A percentile compares a stretch with the other conserved stretches of the same genome.
These are phyloP conservation scores for Ilex aquifolium DNA, from an alignment of 257 asterid species.

Conservation along the genomic window DNA sequence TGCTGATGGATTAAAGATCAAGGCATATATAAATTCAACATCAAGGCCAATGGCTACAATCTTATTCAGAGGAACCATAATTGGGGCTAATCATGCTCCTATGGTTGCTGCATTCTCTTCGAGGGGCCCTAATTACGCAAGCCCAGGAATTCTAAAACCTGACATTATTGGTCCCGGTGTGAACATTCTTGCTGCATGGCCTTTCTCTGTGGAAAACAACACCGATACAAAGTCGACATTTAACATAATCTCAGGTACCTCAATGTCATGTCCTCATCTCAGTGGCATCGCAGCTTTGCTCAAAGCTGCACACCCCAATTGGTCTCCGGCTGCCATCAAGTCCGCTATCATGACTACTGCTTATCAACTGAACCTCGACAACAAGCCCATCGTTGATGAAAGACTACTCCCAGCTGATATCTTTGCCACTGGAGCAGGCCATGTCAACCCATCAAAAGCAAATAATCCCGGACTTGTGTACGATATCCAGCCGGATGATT, in stretches of 20 bases:
- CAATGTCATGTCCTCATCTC: constrained; percentile 33
- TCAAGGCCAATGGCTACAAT: constrained; percentile 21
- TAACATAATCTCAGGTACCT: constrained; percentile 32
- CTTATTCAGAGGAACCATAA: constrained; percentile 35
- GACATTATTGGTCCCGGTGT: constrained; percentile 60
- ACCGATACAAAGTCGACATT: constrained; percentile 13
- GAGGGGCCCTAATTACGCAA: constrained; percentile 32
- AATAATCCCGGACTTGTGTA: constrained; percentile 47
- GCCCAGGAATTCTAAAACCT: constrained; percentile 55
- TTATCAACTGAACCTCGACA: constrained; percentile 18
- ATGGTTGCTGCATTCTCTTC: constrained; percentile 38
- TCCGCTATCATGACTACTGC: constrained; percentile 60
- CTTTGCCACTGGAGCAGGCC: constrained; percentile 44
- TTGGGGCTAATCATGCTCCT: constrained; percentile 38
- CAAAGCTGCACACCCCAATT: constrained; percentile 31
- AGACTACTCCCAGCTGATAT: constrained; percentile 20
- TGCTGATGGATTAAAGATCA: constrained; percentile 21
- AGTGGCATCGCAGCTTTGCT: constrained; percentile 33
- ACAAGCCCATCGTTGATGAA: constrained; percentile 26
- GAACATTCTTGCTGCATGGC: constrained; percentile 51
- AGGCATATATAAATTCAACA: constrained; percentile 22
- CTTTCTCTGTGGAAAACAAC: constrained; percentile 16
- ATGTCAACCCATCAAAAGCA: constrained; percentile 38
- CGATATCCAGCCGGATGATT: constrained; percentile 36
- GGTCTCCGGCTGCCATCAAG: constrained; percentile 47